Evolutionary conservation across 2,329 filamentous ascomycete species (phyloP), one percentile per base, ranked within the genome.

Genomic region (Fulvia fulva): DNA sequence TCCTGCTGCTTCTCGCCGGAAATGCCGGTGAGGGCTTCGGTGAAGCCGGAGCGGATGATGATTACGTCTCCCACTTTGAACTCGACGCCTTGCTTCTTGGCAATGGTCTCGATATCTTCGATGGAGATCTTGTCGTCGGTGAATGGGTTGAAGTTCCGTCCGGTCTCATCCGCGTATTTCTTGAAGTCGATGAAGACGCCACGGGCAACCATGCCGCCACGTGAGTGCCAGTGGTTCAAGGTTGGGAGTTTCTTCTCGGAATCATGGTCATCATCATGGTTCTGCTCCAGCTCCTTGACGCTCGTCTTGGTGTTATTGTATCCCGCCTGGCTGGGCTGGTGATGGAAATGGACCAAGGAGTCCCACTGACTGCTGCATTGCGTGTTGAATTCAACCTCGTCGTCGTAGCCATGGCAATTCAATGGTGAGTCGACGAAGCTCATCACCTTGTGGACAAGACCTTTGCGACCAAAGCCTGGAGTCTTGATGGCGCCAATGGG

Each of bases 121-220:
- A 80, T 66, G 0, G 79, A 72, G 51, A 85, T 82, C 34, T 64
- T 61, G 57, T 73, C 64, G 30, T 61, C 56, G 16, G 82, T 84
- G 62, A 81, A 78, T 1, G 84, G 74, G 58, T 87, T 79, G 37
- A 83, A 83, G 50, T 77, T 65, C 54, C 87, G 81, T 32, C 79
- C 80, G 47, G 85, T 78, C 37, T 74, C 73, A 19, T 77, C 76
- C 1, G 86, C 84, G 80, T 86, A 90, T 9, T 71, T 63, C 51
- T 75, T 77, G 55, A 80, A 85, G 67, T 86, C 83, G 52, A 86
- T 75, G 21, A 87, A 72, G 0, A 86, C 79, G 5, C 81, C 83
- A 1, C 84, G 75, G 0, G 77, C 81, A 3, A 81, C 81, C 9
- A 85, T 65, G 1, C 81, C 81, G 26, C 82, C 82, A 1, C 73